Base-by-base conservation (phyloP, 768 basidiomycete species). In the Xerocomellus amylosporus region DNA sequence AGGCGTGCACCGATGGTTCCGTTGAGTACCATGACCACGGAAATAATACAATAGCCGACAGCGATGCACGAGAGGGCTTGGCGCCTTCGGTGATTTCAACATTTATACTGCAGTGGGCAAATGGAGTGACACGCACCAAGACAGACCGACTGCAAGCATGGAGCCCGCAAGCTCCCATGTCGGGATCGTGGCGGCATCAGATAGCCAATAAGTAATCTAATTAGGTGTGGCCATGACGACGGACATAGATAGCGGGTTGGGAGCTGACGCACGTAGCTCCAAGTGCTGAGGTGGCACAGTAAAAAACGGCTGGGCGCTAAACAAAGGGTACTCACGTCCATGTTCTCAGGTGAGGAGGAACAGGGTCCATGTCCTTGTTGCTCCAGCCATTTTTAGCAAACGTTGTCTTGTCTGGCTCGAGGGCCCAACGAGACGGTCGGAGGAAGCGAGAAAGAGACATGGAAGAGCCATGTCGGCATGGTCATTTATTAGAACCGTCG, bases 291-390 rank as follows among this genome's bases (percentile, higher is more conserved):
- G 41, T 9, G 31, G n/a, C n/a, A 9, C 13, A 15, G 30, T 51
- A n/a, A 52, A 28, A 54, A 43, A 36, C 8, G 1, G 31, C 10
- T 1, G 4, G 26, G 13, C 9, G 8, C 4, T 24, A 20, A 26
- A 26, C 20, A 8, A 47, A 31, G 3, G n/a, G 28, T 13, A 57
- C 67, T 61, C 54, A 67, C 36, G 78, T 75, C 89, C 88, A 90
- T 7, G 86, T 90, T 52, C 87, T 73, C 49, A 76, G 63, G 24
- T 81, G 68, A 1, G 71, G 77, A 38, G 85, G 84, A 12, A 88
- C 86, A 6, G 87, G 87, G 58, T 88, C 88, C 83, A 89, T 88
- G 63, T 88, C 88, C 61, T 80, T 79, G 70, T 90, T 91, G 58
- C 73, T 77, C 85, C 86, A 88, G 66, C 77, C 61, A 76, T 77